Percentiles rank a stretch among this genome's conserved stretches.
Evolutionary conservation across 225 moss, liverwort and hornwort species (phyloP).

Genomic region (Pleurozium schreberi): DNA sequence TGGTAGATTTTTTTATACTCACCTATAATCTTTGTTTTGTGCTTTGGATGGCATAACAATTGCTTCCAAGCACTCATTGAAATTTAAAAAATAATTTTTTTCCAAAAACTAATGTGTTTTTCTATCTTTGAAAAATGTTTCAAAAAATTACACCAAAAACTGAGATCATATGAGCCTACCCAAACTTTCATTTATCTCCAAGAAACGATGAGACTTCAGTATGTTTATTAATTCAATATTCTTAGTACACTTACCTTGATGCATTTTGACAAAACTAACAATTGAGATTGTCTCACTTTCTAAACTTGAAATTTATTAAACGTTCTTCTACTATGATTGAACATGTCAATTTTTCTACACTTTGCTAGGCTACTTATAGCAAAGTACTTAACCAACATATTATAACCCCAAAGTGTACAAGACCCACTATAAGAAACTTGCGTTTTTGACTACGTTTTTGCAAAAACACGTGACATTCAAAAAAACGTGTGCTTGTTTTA

Average conservation of each 20-base stretch:
- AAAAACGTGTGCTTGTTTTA: no score
- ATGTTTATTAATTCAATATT: not conserved
- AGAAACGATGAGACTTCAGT: no score
- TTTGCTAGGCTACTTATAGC: not conserved
- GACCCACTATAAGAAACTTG: no score
- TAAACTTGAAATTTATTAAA: not conserved
- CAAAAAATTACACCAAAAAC: not conserved
- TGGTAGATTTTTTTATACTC: not conserved
- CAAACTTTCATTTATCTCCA: not conserved
- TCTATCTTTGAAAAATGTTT: not conserved
- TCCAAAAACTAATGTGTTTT: no score
- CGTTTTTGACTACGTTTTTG: no score
- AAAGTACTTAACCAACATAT: not conserved
- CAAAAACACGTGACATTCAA: no score
- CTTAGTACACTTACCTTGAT: not conserved
- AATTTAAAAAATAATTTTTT: not conserved
- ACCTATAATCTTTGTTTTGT: accelerated
- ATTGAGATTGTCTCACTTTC: not conserved
- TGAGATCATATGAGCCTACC: not conserved
- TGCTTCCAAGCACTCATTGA: not conserved
- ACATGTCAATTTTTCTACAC: not conserved
- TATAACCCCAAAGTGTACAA: not conserved
- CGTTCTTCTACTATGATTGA: not conserved
- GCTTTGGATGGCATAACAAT: not conserved
- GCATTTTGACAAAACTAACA: not conserved